Evolutionary conservation across 139 green algal genomes (phyloP), one percentile per base, ranked within the genome.

Genomic region (Bryopsis sp.): DNA sequence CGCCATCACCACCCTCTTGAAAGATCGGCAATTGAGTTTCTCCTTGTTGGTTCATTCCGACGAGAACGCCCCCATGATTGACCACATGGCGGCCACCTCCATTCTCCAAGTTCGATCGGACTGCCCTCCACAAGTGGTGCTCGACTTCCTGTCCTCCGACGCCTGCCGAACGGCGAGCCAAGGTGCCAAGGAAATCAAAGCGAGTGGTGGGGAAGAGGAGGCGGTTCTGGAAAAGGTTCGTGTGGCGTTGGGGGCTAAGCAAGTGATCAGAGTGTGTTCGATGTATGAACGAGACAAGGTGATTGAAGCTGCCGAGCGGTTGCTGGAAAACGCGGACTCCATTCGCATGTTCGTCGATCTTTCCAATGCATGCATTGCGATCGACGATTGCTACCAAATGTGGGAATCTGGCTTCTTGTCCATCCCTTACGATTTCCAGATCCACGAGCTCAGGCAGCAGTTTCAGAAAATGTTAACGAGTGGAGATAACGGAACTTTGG

Each of bases 351-450:
- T 63, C 1, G 84, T 96, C 19, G 84, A 96, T 73, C 74, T 96
- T 2, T 76, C 76, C 6, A 84, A 84, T 0, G 81, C 79, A 1
- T 86, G 78, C 58, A 79, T 97, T 37, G 89, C 89, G 1, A 88
- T 97, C 2, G 90, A 97, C 71, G 89, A 95, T 71, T 89, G 86
- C 73, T 97, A 96, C 67, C 77, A 84, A 77, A 64, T 88, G 24
- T 96, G 90, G 90, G 90, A 92, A 66, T 90, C 78, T 26, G 90
- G 90, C 31, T 92, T 95, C 74, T 91, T 97, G 39, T 95, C 88
- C 19, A 91, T 97, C 37, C 90, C 90, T 11, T 90, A 91, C 75
- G 81, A 95, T 73, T 97, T 96, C 66, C 47, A 54, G 0, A 7
- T 88, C 33, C 38, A 71, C 11, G 72, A 81, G 33, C 63, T 82